Conservation (phyloP, 495 filamentous ascomycete genomes). For the Podospora australis region DNA sequence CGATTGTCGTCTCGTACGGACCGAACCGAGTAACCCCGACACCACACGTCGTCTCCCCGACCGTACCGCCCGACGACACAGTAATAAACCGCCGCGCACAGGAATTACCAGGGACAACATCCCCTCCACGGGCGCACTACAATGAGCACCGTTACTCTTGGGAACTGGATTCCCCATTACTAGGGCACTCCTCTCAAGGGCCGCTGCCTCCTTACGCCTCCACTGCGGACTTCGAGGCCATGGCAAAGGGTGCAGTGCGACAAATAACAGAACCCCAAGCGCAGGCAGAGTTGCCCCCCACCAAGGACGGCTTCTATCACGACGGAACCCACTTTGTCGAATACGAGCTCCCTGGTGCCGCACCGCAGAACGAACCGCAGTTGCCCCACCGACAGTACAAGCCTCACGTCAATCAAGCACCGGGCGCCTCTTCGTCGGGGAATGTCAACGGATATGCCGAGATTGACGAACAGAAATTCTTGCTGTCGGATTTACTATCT, state of each 20-base stretch:
- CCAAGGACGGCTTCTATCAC: conserved; percentile 30
- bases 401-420: conserved; percentile 1
- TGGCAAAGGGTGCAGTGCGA: conserved; percentile 29
- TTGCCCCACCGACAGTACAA: conserved; percentile 19
- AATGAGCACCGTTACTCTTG: conserved; percentile 19
- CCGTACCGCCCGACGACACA: conserved; percentile 24
- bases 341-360: conserved; percentile 25
- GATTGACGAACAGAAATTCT: conserved; percentile 29
- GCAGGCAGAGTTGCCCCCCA: conserved; percentile 29
- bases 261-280: conserved; percentile 25
- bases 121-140: neutral
- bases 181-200: conserved; percentile 14
- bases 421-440: neutral
- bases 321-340: conserved; percentile 16
- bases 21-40: conserved; percentile 29
- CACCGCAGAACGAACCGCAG: conserved; percentile 18
- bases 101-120: neutral
- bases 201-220: conserved; percentile 29
- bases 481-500: conserved; percentile 21
- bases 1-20: conserved; percentile 26
- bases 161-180: conserved; percentile 15
- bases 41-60: conserved; percentile 20
- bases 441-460: conserved; percentile 7
- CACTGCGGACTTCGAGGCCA: conserved; percentile 21
- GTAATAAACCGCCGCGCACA: conserved; percentile 15